These are phyloP conservation scores for Plasmopara halstedii DNA, from an alignment of 352 stramenopile species.

Conservation along the genomic window DNA sequence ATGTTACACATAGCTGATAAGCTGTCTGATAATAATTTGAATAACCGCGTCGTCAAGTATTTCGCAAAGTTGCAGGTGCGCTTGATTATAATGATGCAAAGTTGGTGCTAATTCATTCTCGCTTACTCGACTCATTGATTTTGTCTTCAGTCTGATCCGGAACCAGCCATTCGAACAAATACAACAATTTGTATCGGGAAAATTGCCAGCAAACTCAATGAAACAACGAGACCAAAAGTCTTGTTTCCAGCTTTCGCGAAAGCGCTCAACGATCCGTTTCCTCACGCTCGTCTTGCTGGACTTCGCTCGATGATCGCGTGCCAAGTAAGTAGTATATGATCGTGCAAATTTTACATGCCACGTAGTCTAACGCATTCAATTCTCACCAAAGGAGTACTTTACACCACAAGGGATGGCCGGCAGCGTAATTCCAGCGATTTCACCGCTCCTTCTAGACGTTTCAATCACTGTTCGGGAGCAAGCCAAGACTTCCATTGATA, in stretches of 20 bases:
- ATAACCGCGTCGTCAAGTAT: conserved; percentile 89
- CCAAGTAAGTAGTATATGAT: conserved; percentile 34
- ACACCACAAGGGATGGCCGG: conserved; percentile 55
- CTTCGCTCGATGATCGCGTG: conserved; percentile 75
- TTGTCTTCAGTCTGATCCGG: conserved; percentile 60
- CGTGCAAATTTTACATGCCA: neutral
- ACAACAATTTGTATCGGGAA: conserved; percentile 90
- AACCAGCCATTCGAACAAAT: conserved; percentile 90
- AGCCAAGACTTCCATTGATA: conserved; percentile 58
- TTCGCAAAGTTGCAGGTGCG: conserved; percentile 86
- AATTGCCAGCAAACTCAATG: conserved; percentile 82
- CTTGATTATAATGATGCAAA: too few relatives aligned
- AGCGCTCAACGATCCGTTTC: conserved; percentile 82
- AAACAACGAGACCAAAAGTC: conserved; percentile 81
- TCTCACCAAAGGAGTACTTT: conserved; percentile 52
- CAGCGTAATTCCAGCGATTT: conserved; percentile 72
- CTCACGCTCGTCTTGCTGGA: conserved; percentile 80
- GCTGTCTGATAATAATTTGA: conserved; percentile 85
- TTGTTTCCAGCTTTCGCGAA: conserved; percentile 83
- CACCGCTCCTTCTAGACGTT: conserved; percentile 70
- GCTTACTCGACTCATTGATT: neutral
- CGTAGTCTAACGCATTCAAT: conserved; percentile 1
- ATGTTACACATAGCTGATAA: conserved; percentile 90
- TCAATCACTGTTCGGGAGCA: conserved; percentile 75
- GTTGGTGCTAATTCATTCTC: neutral